Conservation (phyloP, 2,329 filamentous ascomycete genomes). For the Gyromitra esculenta region DNA sequence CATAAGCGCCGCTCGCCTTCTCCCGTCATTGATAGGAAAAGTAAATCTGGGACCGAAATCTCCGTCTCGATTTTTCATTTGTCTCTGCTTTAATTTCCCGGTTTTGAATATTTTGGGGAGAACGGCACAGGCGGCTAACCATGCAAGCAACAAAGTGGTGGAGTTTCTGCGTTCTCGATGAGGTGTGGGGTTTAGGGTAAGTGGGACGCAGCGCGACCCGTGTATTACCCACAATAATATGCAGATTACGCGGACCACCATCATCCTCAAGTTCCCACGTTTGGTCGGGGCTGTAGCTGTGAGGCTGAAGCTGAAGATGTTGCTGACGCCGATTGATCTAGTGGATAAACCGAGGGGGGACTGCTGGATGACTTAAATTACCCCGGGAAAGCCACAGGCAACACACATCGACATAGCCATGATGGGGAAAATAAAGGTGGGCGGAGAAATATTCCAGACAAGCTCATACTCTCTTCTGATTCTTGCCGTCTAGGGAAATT, state of each 20-base stretch:
- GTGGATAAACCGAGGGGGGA: too few relatives aligned
- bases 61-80: neutral
- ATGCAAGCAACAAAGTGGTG: neutral
- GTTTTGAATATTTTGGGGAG: neutral
- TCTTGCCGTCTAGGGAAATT: neutral
- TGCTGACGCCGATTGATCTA: too few relatives aligned
- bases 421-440: neutral
- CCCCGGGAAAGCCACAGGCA: neutral
- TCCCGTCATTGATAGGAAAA: neutral
- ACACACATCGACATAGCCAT: neutral
- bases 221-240: neutral
- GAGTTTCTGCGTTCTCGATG: neutral
- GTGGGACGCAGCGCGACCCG: neutral
- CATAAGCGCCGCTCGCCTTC: neutral
- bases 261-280: neutral
- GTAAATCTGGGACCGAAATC: neutral
- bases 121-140: neutral
- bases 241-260: neutral
- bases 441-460: neutral
- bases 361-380: neutral
- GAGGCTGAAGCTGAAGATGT: neutral
- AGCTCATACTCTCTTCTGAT: neutral
- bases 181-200: neutral
- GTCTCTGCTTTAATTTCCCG: neutral
- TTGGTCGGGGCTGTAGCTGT: neutral